These are phyloP conservation scores for Stephania japonica DNA, from an alignment of 164 flowering plant genomes.

Conservation along the genomic window DNA sequence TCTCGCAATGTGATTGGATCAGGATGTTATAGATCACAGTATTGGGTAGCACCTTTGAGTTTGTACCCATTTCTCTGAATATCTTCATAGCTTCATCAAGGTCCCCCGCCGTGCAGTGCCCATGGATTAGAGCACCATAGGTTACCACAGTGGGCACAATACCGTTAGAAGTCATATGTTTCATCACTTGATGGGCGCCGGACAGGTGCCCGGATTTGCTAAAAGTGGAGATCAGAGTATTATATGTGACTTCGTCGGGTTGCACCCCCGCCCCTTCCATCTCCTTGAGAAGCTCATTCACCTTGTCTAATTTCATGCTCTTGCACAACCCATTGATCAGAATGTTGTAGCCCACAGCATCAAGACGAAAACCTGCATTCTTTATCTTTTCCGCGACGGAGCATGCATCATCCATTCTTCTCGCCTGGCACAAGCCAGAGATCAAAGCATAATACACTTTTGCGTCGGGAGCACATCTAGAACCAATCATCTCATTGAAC, in stretches of 20 bases:
- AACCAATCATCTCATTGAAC: conserved; percentile 47
- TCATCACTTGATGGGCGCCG: conserved; percentile 35
- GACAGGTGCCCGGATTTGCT: conserved; percentile 47
- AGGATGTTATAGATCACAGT: conserved; percentile 72
- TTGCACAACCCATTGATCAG: conserved; percentile 65
- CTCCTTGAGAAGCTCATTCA: conserved; percentile 46
- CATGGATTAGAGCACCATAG: conserved; percentile 71
- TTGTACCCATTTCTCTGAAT: conserved; percentile 38
- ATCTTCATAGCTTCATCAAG: conserved; percentile 63
- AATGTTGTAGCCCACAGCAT: conserved; percentile 48
- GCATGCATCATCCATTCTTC: conserved; percentile 58
- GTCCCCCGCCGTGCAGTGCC: conserved; percentile 42
- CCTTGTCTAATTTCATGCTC: conserved; percentile 52
- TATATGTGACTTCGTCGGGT: no score
- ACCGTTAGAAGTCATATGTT: conserved; percentile 46
- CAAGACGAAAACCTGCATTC: conserved; percentile 55
- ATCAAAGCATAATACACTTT: conserved; percentile 57
- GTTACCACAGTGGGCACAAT: conserved; percentile 56
- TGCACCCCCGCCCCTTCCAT: no score
- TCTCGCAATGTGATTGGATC: conserved; percentile 54
- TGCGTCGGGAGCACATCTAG: conserved; percentile 48
- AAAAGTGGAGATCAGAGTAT: conserved; percentile 56
- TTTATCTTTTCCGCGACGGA: conserved; percentile 39
- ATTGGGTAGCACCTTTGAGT: conserved; percentile 48
- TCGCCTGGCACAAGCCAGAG: conserved; percentile 56